Base-by-base conservation (phyloP, 179 eudicot genomes). In the Amaranthus tricolor region DNA sequence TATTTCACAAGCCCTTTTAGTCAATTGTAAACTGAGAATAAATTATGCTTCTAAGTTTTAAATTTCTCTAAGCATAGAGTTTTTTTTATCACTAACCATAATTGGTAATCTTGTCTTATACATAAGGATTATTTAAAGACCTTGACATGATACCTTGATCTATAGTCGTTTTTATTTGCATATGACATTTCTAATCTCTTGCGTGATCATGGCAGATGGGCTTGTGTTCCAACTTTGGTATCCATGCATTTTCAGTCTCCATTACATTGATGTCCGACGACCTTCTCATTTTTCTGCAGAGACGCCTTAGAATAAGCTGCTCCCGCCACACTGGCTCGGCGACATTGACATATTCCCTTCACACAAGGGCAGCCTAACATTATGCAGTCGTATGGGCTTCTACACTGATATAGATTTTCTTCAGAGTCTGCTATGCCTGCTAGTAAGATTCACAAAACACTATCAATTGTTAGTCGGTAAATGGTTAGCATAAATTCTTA, bases 401-500 rank as follows among this genome's bases (percentile, higher is more conserved):
- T 12, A 43, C 48, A 60, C 64, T 8, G 4, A 40, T 54, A 15
- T 54, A 40, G 66, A 17, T 62, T 31, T 48, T 40, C 49, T 62
- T 31, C n/a, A 14, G n/a, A 62, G 48, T 31, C 40, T 62, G 66
- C 66, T 62, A 31, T 24, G 43, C 66, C 66, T 62, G 66, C 66
- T 62, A 47, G 66, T 62, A 13, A 62, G 48, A 62, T 17, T 31
- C 48, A 21, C 21, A 60, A 9, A 8, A 43, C 43, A 20, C 12
- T 60, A 20, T 20, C 10, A 20, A 14, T 6, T 21, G 15, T 2
- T 1, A 6, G 17, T 58, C 20, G 0, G 7, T 62, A 10, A 62
- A 31, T 31, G 40, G 2, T 31, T 31, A 31, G 3, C 40, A 31
- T 4, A 31, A 31, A 62, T 40, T 7, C 9, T 62, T 14, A 19